Evolutionary conservation across 768 basidiomycete genomes (phyloP), one percentile per base, ranked within the genome.

Genomic region (Calocybe cyanea): DNA sequence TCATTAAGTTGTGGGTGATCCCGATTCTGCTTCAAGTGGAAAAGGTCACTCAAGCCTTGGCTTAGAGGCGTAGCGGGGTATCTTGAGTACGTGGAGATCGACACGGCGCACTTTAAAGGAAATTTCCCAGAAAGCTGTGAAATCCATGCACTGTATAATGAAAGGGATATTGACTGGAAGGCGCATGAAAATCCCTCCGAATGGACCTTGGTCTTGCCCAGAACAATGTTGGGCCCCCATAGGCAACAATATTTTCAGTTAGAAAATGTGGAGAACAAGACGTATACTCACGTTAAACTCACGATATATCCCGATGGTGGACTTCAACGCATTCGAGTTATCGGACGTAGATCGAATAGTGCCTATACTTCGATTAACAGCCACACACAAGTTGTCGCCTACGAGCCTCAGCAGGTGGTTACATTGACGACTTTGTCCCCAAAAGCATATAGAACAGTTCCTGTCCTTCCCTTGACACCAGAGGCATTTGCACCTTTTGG

Each of bases 221-320:
- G 83, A 47, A 85, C 79, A 15, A 88, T 87, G 57, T 77, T 95
- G 31, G 92, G 92, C 7, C 88, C 96, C 2, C 86, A 97, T 69
- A 73, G 85, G 53, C 85, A 89, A 61, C 94, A 97, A 61, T 87
- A 77, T 63, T 92, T 96, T 70, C 85, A 88, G 58, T 71, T 95
- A 48, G 81, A 85, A 55, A 77, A 83, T 59, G 74, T 79, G 14
- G 66, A 72, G 39, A 77, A 67, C 10, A 64, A 63, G 46, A 61
- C 70, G 15, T 94, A 81, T 63, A 92, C 83, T 11, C 95, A 99
- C 63, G 77, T 97, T 47, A 81, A 83, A 55, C 67, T 96, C 48
- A 91, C 87, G 15, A 95, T 96, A 56, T 79, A 87, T 61, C 96
- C 96, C 1, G 95, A 99, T 58, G 96, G 96, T 34, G 96, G 96